These are phyloP conservation scores for Zygoascus flipseniorum DNA, from an alignment of 805 yeast species.

Conservation along the genomic window DNA sequence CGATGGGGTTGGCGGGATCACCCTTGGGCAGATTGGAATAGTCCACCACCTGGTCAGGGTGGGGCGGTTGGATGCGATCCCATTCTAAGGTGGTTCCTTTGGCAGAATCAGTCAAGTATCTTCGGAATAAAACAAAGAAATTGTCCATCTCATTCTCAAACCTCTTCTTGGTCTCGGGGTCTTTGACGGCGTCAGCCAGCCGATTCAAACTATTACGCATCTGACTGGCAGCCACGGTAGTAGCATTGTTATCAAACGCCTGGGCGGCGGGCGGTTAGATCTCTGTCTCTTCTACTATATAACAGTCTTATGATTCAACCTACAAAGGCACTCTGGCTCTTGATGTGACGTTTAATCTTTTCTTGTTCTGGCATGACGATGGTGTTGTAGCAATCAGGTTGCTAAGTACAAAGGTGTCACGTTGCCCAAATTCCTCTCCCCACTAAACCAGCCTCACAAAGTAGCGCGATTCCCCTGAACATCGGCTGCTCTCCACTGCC, in stretches of 20 bases:
- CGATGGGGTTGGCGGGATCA: constrained; percentile 19
- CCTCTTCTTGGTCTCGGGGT: constrained; percentile 32
- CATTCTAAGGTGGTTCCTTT: constrained; percentile 78
- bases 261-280: neutral
- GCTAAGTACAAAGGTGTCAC: neutral
- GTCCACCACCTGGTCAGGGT: constrained; percentile 79
- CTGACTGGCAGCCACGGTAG: constrained; percentile 92
- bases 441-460: no score
- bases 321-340: constrained; percentile 65
- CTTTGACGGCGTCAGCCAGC: constrained; percentile 73
- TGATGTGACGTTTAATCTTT: constrained; percentile 48
- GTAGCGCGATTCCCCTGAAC: no score
- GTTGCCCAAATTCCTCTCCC: neutral
- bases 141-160: constrained; percentile 92
- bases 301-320: constrained; percentile 27
- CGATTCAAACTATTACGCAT: constrained; percentile 94
- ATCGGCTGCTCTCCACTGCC: no score
- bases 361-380: constrained; percentile 1
- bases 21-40: constrained; percentile 46
- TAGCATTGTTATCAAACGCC: constrained; percentile 90
- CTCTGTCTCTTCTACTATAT: neutral
- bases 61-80: constrained; percentile 93
- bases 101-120: constrained; percentile 85
- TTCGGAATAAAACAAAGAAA: constrained; percentile 85
- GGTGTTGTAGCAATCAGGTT: neutral